Evolutionary conservation across 331 rosid genomes (phyloP).

Genomic region (Erythrophleum ivorense): DNA sequence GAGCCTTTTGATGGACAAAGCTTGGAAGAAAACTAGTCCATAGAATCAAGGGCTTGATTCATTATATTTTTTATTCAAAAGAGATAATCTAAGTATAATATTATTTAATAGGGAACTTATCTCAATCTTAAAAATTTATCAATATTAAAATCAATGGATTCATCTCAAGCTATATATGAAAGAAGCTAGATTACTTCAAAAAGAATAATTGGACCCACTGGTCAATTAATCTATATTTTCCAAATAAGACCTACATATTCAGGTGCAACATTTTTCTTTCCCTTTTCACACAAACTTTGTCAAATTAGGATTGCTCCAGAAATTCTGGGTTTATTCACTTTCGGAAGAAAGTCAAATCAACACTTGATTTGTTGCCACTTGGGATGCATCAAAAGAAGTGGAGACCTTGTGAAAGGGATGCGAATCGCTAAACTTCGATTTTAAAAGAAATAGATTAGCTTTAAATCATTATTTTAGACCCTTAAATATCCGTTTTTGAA

Average conservation of each 20-base stretch:
- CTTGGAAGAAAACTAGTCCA: background rate
- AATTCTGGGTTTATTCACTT: conserved; percentile 1
- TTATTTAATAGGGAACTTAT: background rate
- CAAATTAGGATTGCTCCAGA: conserved; percentile 23
- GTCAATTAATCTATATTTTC: background rate
- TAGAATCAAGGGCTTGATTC: no score
- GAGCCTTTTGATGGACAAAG: background rate
- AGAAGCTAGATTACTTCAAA: background rate
- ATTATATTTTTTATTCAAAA: background rate
- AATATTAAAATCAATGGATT: background rate
- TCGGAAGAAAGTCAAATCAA: conserved; percentile 20
- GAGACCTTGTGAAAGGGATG: conserved; percentile 16
- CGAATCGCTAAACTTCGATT: background rate
- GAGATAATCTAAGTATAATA: no score
- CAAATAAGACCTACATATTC: conserved; percentile 2
- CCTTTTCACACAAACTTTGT: background rate
- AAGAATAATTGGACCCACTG: conserved; percentile 1
- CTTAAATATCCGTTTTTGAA: conserved; percentile 16
- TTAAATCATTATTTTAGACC: background rate
- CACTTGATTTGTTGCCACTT: conserved; percentile 26
- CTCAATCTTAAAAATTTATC: background rate
- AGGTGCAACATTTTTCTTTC: conserved; percentile 8
- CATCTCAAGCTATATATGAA: background rate
- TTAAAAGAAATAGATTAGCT: background rate
- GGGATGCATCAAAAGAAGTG: conserved; percentile 11